phyloP scores from a whole-genome alignment of 2,329 filamentous ascomycete genomes.

The Lachnellula hyalina region DNA sequence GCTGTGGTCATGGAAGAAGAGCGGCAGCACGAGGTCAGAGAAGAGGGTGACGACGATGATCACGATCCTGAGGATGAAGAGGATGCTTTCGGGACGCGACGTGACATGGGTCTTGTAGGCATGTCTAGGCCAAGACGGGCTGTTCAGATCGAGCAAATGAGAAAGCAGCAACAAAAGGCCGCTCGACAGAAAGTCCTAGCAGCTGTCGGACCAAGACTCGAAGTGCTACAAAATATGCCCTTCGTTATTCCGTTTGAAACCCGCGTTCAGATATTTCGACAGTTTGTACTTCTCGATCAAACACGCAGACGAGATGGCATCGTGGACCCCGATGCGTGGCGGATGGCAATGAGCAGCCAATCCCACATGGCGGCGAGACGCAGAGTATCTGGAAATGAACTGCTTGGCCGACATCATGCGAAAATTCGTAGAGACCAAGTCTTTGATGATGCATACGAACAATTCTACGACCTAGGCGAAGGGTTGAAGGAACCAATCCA shows the following conservation, averaged over 20 bases:
- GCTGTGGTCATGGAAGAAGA: slow-evolving; percentile 87
- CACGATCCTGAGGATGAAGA: slow-evolving; percentile 37
- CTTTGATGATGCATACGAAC: slow-evolving; percentile 78
- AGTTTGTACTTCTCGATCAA: slow-evolving; percentile 86
- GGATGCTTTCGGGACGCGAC: slow-evolving; percentile 27
- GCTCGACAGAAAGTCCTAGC: slow-evolving; percentile 69
- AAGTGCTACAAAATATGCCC: slow-evolving; percentile 92
- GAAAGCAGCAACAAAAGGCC: slow-evolving; percentile 58
- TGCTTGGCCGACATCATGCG: slow-evolving; percentile 62
- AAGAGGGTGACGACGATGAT: slow-evolving; percentile 53
- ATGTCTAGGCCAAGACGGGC: slow-evolving; percentile 58
- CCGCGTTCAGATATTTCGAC: slow-evolving; percentile 84
- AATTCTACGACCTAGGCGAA: slow-evolving; percentile 77
- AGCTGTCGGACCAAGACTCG: slow-evolving; percentile 76
- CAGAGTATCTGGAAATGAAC: slow-evolving; percentile 29
- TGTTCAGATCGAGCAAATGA: slow-evolving; percentile 56
- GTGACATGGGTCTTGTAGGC: slow-evolving; percentile 41
- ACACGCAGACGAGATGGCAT: slow-evolving; percentile 64
- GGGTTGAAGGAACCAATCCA: slow-evolving; percentile 91
- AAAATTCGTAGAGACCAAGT: slow-evolving; percentile 72
- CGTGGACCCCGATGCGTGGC: slow-evolving; percentile 71
- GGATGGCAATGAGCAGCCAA: slow-evolving; percentile 50
- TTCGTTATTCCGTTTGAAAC: slow-evolving; percentile 94
- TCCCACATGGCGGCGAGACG: slow-evolving; percentile 19
- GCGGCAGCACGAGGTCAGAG: slow-evolving; percentile 62